These are phyloP conservation scores for Candida taoyuanica DNA, from an alignment of 805 yeast genomes.

Conservation along the genomic window DNA sequence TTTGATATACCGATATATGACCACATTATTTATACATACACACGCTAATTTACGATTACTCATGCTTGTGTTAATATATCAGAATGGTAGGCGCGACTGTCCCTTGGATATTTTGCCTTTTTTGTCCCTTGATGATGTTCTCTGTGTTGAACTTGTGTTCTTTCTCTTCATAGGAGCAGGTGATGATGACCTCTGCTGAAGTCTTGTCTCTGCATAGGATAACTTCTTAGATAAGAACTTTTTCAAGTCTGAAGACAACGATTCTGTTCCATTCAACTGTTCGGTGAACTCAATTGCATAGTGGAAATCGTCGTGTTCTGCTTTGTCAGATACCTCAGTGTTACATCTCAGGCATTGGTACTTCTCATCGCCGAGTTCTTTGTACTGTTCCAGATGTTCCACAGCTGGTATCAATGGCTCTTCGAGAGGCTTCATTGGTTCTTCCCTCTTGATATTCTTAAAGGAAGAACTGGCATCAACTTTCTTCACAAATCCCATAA, in stretches of 20 bases:
- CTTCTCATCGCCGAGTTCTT: slow-evolving; percentile 1
- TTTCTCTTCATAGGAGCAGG: not conserved
- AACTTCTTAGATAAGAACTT: slow-evolving; percentile 9
- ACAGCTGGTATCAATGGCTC: not conserved
- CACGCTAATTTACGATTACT: no score
- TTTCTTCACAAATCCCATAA: slow-evolving; percentile 21
- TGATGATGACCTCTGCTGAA: slow-evolving; percentile 3
- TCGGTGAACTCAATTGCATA: slow-evolving; percentile 46
- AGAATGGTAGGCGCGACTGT: slow-evolving; percentile 25
- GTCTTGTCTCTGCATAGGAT: slow-evolving; percentile 8
- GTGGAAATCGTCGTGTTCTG: slow-evolving; percentile 54
- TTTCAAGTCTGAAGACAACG: slow-evolving; percentile 13
- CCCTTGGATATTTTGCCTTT: slow-evolving; percentile 14
- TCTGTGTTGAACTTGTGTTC: not conserved
- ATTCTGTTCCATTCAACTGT: slow-evolving; percentile 33
- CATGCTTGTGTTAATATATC: no score
- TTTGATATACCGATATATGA: no score
- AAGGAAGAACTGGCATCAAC: slow-evolving; percentile 11
- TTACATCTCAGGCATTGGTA: slow-evolving; percentile 12
- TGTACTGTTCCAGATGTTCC: not conserved
- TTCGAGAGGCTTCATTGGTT: not conserved
- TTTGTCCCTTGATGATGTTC: slow-evolving; percentile 5
- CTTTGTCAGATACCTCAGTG: slow-evolving; percentile 18
- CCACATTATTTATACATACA: no score
- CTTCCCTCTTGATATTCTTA: slow-evolving; percentile 2